Conservation (phyloP, 2,329 filamentous ascomycete species). For the Graphium sp. region DNA sequence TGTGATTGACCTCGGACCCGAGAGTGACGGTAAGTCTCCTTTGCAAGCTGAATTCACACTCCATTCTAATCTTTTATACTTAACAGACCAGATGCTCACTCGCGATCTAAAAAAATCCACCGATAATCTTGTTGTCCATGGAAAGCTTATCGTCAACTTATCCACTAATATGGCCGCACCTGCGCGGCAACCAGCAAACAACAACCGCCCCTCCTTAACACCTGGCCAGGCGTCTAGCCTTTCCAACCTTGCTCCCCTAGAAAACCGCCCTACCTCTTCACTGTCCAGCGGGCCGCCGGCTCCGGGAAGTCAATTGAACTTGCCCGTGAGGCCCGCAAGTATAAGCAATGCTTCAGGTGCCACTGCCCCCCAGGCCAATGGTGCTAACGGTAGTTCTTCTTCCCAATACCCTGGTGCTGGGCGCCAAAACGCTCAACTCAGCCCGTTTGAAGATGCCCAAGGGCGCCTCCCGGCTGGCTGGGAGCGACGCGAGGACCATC, state of each 20-base stretch:
- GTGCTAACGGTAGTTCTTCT: no score
- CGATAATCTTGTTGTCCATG: conserved; percentile 93
- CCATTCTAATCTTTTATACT: conserved; percentile 7
- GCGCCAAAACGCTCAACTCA: conserved; percentile 39
- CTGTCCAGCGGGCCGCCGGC: conserved; percentile 26
- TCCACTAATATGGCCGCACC: conserved; percentile 75
- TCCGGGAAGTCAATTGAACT: conserved; percentile 17
- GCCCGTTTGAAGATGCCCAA: conserved; percentile 92
- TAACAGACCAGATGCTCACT: conserved; percentile 98
- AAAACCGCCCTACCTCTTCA: conserved; percentile 29
- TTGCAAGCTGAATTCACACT: conserved; percentile 13
- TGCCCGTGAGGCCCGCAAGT: conserved; percentile 30
- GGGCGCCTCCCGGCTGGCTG: conserved; percentile 83
- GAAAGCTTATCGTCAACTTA: conserved; percentile 90
- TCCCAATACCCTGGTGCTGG: background rate
- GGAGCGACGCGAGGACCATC: conserved; percentile 89
- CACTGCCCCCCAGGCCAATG: background rate
- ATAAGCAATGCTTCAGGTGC: conserved; percentile 18
- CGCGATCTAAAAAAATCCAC: conserved; percentile 94
- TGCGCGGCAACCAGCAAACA: conserved; percentile 25
- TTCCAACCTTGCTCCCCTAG: conserved; percentile 22
- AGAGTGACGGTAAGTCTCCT: conserved; percentile 63
- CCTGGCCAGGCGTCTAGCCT: conserved; percentile 22
- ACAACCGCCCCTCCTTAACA: no score
- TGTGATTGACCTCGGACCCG: conserved; percentile 77